Base-by-base conservation (phyloP, 179 eudicot genomes). In the Drosera spatulata region DNA sequence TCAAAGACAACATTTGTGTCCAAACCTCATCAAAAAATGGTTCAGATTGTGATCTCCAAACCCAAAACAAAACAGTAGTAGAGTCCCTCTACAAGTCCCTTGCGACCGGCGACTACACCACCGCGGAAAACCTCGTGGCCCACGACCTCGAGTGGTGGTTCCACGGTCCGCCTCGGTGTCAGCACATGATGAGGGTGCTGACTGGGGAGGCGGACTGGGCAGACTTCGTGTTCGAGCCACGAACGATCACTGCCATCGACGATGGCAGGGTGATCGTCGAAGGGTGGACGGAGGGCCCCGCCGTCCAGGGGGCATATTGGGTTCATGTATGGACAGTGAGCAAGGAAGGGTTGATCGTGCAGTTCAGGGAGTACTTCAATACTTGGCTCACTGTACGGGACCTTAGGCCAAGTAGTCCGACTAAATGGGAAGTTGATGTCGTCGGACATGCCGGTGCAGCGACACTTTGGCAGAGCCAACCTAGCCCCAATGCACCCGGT, bases 81-180 rank as follows among this genome's bases (percentile, higher is more conserved):
- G 63, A 63, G 15, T 58, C 66, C 33, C 84, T 84, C 7, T 84
- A 86, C 77, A 58, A 70, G 60, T 77, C 85, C 46, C 57, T 87
- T 63, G 72, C 80, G 7, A 55, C 54, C 3, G 78, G 86, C 2
- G 70, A 77, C 64, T 59, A 66, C 3, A 50, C 57, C n/a, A 60
- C 9, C 6, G 80, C 72, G 3, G 61, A 75, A 1, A 71, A 66
- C 8, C 70, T 80, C 55, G 33, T 87, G 11, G 80, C 86, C 2
- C 55, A 58, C 39, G 91, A 87, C 79, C 63, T 87, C 3, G 91
- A 87, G 53, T 87, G 95, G 95, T 87, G 91, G 91, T 87, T 87
- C 63, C 91, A 87, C 47, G 91, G 95, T 22, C 95, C 95, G 2
- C 88, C 79, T 7, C 75, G 77, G 3, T 85, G 91, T 73, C 86